Base-by-base conservation (phyloP, 306 rosid species). In the Neltuma alba region DNA sequence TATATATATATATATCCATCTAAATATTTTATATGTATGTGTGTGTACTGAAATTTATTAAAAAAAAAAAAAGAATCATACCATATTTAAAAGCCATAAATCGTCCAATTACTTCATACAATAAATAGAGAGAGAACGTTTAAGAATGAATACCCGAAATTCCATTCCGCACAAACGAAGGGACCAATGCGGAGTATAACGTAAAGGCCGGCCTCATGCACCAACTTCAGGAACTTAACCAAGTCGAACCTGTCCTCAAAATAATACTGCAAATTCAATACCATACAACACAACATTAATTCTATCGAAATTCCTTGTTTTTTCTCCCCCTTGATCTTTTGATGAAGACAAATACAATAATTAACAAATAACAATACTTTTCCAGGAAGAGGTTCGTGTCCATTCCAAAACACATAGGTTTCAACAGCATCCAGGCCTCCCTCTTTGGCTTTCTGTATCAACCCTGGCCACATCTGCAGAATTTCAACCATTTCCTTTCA, bases 361-460 rank as follows among this genome's bases (percentile, higher is more conserved):
- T n/a, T n/a, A n/a, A n/a, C n/a, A n/a, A n/a, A n/a, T n/a, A n/a
- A n/a, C n/a, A n/a, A n/a, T n/a, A 86, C 89, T 14, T 83, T 67
- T 80, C 89, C 89, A 7, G 76, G 89, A 42, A 83, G 74, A 83
- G 98, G 98, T 69, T 94, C 98, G 68, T 94, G 97, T 45, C 89
- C 81, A 82, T 94, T 92, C 97, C 99, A 94, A 75, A 94, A 94
- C 37, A 94, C 98, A 50, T 94, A 94, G 38, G 99, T 91, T 54
- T 92, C 91, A 71, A 94, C 90, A 48, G 89, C 97, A 81, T 94
- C 92, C 69, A 94, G 20, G 16, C 97, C 97, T 79, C 97, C 99
- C 27, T 75, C 90, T 79, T 83, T 94, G 21, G 99, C 99, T 79
- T 91, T 94, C 36, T 75, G 80, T 9, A 92, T 78, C 62, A 94